Base-by-base conservation (phyloP, 495 filamentous ascomycete species). In the Penicillium cosmopolitanum region DNA sequence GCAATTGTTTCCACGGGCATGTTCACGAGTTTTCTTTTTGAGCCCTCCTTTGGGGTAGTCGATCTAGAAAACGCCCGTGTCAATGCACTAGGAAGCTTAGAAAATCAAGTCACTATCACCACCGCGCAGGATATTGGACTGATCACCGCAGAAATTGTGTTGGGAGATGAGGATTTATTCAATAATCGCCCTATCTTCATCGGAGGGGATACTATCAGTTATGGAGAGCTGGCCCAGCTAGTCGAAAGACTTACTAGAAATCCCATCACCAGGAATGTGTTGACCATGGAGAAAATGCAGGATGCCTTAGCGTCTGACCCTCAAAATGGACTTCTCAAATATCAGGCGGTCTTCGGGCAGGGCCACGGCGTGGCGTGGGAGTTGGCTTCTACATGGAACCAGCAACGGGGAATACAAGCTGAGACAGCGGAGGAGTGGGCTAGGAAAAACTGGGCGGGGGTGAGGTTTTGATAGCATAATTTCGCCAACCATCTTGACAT, bases 21-120 rank as follows among this genome's bases (percentile, higher is more conserved):
- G 69, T 89, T 89, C 61, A 85, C 81, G 60, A 84, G 79, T 55
- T 89, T 88, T 65, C 65, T 88, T 28, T 86, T 89, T 63, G 75
- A 81, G 66, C 66, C 69, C 2, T 76, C 50, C 9, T 89, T 85
- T 69, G 85, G 84, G 1, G 78, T 87, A 19, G 84, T 88, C 9
- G 70, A 73, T 59, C 36, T 64, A 2, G 55, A 60, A 4, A 51
- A 58, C 36, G 55, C 54, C 4, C 71, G 64, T 13, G 74, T 87
- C 10, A 70, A 75, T 9, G 87, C 80, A 2, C 62, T 89, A 12
- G 82, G 86, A 6, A 65, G 75, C 21, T 86, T 80, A 84, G 82
- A 82, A 13, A 84, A 76, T 55, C 55, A 60, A 35, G 77, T 88
- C 23, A 85, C 84, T 19, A 75, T 86, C 6, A 88, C 87, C 33